phyloP scores from a whole-genome alignment of 139 green algal genomes.

The Volvox africanus region DNA sequence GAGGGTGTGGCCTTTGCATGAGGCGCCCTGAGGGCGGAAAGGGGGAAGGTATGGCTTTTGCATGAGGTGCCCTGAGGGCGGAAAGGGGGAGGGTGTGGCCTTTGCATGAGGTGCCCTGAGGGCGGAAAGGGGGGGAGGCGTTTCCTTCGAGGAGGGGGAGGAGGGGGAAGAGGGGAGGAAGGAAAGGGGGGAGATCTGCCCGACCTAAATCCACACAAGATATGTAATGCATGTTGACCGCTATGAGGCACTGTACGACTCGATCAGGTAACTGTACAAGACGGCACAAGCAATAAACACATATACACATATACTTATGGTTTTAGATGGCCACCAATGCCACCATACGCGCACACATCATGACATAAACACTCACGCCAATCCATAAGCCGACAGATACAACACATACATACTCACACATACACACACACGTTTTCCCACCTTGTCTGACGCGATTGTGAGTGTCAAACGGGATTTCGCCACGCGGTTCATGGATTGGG shows the following conservation, averaged over 20 bases:
- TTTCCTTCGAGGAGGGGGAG: too few species aligned
- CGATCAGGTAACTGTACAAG: too few species aligned
- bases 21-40: background rate
- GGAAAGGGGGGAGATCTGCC: too few species aligned
- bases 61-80: background rate
- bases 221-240: too few species aligned
- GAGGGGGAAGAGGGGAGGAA: background rate
- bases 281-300: too few species aligned
- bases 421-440: background rate
- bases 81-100: constrained; percentile 33
- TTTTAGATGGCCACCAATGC: too few species aligned
- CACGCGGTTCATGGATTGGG: background rate
- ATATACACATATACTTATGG: too few species aligned
- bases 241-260: too few species aligned
- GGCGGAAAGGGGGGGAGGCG: background rate
- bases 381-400: background rate
- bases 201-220: too few species aligned
- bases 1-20: background rate
- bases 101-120: background rate
- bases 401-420: background rate
- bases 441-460: background rate
- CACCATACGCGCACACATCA: too few species aligned
- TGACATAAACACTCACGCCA: background rate
- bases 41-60: constrained; percentile 24
- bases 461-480: background rate